Conservation (phyloP, 148 eudicot species). For the Rhododendron molle region DNA sequence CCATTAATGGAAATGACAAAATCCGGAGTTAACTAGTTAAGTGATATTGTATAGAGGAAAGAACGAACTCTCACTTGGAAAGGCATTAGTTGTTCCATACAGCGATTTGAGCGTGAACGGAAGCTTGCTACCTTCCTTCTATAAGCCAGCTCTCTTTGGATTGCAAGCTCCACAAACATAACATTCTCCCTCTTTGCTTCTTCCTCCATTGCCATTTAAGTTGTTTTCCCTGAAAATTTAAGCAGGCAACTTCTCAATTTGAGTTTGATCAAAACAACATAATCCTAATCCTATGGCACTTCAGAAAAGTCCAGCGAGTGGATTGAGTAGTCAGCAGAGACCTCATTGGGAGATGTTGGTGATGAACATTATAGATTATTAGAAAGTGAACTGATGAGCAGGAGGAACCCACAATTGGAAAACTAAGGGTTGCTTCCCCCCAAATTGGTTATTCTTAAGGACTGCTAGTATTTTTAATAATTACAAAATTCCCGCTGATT, state of each 20-base stretch:
- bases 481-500: neutral
- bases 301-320: neutral
- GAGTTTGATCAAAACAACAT: neutral
- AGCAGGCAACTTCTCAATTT: neutral
- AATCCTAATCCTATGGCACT: neutral
- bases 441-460: neutral
- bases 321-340: neutral
- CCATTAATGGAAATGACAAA: neutral
- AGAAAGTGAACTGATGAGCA: neutral
- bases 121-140: slow-evolving; percentile 16
- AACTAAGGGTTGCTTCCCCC: no score
- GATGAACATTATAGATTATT: neutral
- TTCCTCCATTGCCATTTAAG: slow-evolving; percentile 17
- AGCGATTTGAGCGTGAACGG: neutral
- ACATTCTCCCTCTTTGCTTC: slow-evolving; percentile 21
- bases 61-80: slow-evolving; percentile 13
- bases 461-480: neutral
- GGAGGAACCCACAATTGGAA: neutral
- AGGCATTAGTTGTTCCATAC: slow-evolving; percentile 8
- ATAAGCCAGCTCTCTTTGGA: slow-evolving; percentile 38
- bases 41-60: neutral
- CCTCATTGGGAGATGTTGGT: neutral
- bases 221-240: neutral
- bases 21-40: neutral
- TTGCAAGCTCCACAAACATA: slow-evolving; percentile 46